These are phyloP conservation scores for Colletotrichum melonis DNA, from an alignment of 2,329 filamentous ascomycete species.

Conservation along the genomic window DNA sequence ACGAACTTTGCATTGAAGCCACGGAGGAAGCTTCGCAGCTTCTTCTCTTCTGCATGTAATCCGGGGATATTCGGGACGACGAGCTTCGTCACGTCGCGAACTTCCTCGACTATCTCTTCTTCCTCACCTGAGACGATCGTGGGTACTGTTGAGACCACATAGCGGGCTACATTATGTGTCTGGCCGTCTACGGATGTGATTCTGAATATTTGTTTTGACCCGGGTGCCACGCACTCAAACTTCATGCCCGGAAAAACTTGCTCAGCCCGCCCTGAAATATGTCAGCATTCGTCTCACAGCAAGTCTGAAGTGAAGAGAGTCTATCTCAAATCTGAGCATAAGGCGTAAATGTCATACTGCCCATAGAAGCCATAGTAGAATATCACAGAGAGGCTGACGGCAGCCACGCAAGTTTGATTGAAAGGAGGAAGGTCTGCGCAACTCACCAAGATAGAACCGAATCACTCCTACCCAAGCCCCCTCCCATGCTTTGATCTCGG, in stretches of 20 bases:
- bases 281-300: constrained; percentile 10
- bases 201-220: constrained; percentile 70
- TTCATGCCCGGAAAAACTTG: constrained; percentile 76
- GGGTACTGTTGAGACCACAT: constrained; percentile 48
- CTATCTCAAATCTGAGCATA: background rate
- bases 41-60: constrained; percentile 70
- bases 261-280: constrained; percentile 67
- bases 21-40: constrained; percentile 74
- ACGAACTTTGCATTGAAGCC: constrained; percentile 59
- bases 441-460: constrained; percentile 25
- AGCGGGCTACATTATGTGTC: constrained; percentile 56
- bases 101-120: constrained; percentile 13
- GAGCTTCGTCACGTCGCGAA: constrained; percentile 44
- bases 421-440: background rate
- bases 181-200: constrained; percentile 66
- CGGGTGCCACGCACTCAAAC: constrained; percentile 71
- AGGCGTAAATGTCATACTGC: background rate
- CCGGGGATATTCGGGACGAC: constrained; percentile 72
- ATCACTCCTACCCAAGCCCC: constrained; percentile 20
- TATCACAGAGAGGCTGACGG: background rate
- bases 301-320: constrained; percentile 3
- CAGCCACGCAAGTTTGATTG: background rate
- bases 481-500: constrained; percentile 50
- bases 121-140: constrained; percentile 11
- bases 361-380: background rate